Evolutionary conservation across 2,329 filamentous ascomycete genomes (phyloP).

Genomic region (Botryotinia globosa): DNA sequence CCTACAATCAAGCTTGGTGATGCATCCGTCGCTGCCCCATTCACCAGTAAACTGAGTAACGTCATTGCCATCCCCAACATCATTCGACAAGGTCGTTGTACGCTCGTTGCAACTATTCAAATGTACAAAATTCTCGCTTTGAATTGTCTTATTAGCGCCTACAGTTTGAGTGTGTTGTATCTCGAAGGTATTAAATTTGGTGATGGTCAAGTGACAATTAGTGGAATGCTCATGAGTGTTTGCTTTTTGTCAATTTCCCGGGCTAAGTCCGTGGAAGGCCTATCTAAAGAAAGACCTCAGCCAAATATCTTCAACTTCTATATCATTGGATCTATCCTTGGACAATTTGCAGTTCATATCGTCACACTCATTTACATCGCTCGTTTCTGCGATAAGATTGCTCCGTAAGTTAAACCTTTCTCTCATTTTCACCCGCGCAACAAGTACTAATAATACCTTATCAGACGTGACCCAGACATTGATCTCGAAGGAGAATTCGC

Average conservation of each 20-base stretch:
- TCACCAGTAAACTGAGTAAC: conserved; percentile 96
- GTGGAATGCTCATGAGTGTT: conserved; percentile 99
- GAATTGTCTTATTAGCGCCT: conserved; percentile 96
- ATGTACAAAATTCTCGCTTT: conserved; percentile 99
- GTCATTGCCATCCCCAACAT: conserved; percentile 98
- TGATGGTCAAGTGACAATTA: conserved; percentile 97
- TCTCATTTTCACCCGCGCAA: neutral
- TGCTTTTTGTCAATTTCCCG: conserved; percentile 99
- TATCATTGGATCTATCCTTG: conserved; percentile 95
- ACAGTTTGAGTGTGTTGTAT: conserved; percentile 94
- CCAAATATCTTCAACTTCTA: conserved; percentile 99
- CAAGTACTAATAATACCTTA: conserved; percentile 33
- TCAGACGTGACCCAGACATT: conserved; percentile 57
- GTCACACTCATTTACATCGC: conserved; percentile 92
- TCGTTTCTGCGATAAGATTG: conserved; percentile 78
- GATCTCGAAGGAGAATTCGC: conserved; percentile 94
- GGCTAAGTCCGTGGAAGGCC: conserved; percentile 88
- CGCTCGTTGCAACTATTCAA: conserved; percentile 95
- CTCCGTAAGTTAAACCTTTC: conserved; percentile 63
- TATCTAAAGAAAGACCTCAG: conserved; percentile 96
- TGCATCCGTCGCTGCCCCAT: conserved; percentile 93
- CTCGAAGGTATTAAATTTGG: conserved; percentile 99
- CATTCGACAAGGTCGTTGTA: conserved; percentile 95
- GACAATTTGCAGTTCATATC: conserved; percentile 96
- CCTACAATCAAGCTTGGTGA: conserved; percentile 96